These are phyloP conservation scores for Anthostomella pinea DNA, from an alignment of 2,329 filamentous ascomycete genomes.

Conservation along the genomic window DNA sequence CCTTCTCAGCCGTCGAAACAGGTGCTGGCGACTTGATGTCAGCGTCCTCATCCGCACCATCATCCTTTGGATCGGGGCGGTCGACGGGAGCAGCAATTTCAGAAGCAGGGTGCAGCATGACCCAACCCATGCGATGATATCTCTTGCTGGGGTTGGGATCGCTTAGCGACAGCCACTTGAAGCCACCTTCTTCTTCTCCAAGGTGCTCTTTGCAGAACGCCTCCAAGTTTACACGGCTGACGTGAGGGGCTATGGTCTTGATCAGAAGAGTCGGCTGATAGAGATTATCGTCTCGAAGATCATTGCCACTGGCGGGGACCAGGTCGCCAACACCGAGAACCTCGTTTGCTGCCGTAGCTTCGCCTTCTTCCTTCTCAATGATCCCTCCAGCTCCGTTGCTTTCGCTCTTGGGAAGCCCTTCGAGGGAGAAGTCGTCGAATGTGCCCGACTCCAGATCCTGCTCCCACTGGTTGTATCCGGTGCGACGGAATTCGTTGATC, in stretches of 20 bases:
- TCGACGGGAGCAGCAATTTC: constrained; percentile 66
- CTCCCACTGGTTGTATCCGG: constrained; percentile 83
- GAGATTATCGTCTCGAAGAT: constrained; percentile 84
- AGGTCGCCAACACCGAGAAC: constrained; percentile 90
- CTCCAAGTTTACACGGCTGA: constrained; percentile 90
- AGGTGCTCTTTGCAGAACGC: constrained; percentile 92
- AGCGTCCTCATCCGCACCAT: constrained; percentile 57
- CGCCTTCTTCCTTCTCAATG: constrained; percentile 92
- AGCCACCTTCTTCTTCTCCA: constrained; percentile 85
- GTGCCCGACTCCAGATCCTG: constrained; percentile 78
- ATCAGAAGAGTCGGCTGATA: constrained; percentile 91
- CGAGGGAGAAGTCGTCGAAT: constrained; percentile 92
- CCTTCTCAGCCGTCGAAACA: constrained; percentile 71
- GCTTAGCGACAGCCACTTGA: constrained; percentile 92
- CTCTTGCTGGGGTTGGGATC: constrained; percentile 97
- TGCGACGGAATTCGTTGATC: constrained; percentile 75
- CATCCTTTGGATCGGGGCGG: constrained; percentile 70
- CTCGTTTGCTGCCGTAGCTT: constrained; percentile 86
- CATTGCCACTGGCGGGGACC: constrained; percentile 76
- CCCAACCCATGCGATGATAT: constrained; percentile 97
- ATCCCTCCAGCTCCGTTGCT: constrained; percentile 82
- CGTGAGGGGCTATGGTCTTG: constrained; percentile 96
- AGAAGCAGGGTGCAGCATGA: constrained; percentile 82
- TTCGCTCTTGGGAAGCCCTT: constrained; percentile 91
- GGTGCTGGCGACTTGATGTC: constrained; percentile 50